Evolutionary conservation across 495 filamentous ascomycete genomes (phyloP), one percentile per base, ranked within the genome.

Genomic region (Neurospora hispaniola): DNA sequence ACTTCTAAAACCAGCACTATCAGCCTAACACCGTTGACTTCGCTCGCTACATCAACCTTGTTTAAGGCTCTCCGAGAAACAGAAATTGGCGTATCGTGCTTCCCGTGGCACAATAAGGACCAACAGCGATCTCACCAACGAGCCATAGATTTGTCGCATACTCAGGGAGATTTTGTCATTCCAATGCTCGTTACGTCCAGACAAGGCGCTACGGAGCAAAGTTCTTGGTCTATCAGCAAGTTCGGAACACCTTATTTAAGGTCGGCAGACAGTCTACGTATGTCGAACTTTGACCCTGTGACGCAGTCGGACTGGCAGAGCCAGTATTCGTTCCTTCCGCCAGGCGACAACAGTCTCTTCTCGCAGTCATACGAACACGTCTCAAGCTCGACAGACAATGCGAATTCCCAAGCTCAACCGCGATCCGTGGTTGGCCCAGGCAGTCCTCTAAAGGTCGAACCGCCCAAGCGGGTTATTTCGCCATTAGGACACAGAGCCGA

Each of bases 241-340:
- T 85, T 86, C 76, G 85, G 86, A 79, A 83, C 82, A 77, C 76
- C 83, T 74, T 86, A 86, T 78, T 81, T 83, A 72, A 85, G 85
- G 76, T 75, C 85, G 69, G 80, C 84, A 72, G 81, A 83, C 73
- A 82, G 81, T 81, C 80, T 84, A 86, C 87, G 87, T 82, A 88
- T 88, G 87, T 88, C 87, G 85, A 87, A 84, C 84, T 84, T 82
- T 79, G 84, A 85, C 80, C 72, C 83, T 72, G 84, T 84, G 76
- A 85, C 87, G 81, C 86, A 88, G 85, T 83, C 87, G 77, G 86
- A 88, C 83, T 88, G 87, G 87, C 86, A 84, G 77, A 83, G 86
- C 77, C 85, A 85, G 77, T 88, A 87, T 79, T 85, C 86, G 46
- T 88, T 85, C 77, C 83, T 86, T 62, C 84, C 85, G 69, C 81